Conservation (phyloP, 2,329 filamentous ascomycete genomes). For the Metarhizium humberi region DNA sequence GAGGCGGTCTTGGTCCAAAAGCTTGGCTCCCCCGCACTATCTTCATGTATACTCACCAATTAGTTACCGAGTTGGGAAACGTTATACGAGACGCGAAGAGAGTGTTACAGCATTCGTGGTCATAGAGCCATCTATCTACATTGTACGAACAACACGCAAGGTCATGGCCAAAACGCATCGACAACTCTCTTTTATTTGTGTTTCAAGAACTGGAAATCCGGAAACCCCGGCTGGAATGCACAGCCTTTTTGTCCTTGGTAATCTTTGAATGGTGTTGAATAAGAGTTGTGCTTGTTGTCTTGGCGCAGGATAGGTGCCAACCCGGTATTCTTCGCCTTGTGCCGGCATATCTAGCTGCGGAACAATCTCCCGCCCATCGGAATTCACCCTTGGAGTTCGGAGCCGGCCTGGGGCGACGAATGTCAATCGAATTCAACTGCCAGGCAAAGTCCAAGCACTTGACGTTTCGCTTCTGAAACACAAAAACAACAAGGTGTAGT, state of each 20-base stretch:
- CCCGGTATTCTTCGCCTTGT: constrained; percentile 7
- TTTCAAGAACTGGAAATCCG: no score
- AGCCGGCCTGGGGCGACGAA: background rate
- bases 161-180: background rate
- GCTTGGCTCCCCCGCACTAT: background rate
- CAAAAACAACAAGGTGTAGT: no score
- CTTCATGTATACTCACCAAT: background rate
- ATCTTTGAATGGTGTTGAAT: background rate
- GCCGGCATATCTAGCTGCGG: constrained; percentile 3
- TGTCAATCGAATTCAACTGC: background rate
- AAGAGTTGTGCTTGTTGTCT: background rate
- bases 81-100: background rate
- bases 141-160: background rate
- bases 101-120: no score
- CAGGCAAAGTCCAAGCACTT: no score
- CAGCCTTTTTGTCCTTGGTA: background rate
- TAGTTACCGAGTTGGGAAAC: background rate
- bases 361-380: background rate
- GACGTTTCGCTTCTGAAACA: no score
- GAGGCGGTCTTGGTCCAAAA: background rate
- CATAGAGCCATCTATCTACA: no score
- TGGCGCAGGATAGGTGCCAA: background rate
- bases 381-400: background rate
- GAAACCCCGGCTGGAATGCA: background rate
- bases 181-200: background rate